Conservation (phyloP, 176 grass and related monocot species). For the Oryza officinalis region DNA sequence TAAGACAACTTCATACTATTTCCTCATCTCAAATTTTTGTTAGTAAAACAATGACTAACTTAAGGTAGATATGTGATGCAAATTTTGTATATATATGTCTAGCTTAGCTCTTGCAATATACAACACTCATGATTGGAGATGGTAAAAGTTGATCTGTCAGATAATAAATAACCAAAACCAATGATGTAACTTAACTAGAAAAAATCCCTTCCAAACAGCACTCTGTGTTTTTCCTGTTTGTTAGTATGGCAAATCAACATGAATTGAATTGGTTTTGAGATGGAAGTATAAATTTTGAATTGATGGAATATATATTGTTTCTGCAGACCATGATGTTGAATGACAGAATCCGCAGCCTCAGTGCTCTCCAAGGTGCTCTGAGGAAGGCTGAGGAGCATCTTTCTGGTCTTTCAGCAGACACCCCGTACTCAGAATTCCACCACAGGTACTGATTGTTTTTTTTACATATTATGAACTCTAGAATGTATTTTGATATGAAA, state of each 20-base stretch:
- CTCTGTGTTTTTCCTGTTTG: background rate
- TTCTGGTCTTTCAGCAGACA: constrained; percentile 59
- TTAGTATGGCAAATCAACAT: background rate
- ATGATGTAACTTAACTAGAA: background rate
- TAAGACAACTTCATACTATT: constrained; percentile 31
- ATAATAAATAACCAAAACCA: background rate
- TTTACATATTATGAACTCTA: background rate
- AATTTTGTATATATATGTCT: background rate
- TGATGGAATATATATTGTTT: constrained; percentile 5
- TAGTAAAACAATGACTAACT: background rate
- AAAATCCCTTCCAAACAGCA: background rate
- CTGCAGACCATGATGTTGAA: constrained; percentile 97
- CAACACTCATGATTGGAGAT: background rate
- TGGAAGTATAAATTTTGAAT: background rate
- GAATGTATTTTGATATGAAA: background rate
- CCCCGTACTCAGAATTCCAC: constrained; percentile 82
- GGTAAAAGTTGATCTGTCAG: background rate
- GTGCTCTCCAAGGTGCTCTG: constrained; percentile 75
- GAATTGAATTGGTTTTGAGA: background rate
- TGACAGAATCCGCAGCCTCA: constrained; percentile 91
- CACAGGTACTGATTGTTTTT: constrained; percentile 60
- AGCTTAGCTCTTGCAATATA: background rate
- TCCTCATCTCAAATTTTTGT: background rate
- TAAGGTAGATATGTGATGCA: background rate
- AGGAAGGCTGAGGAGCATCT: constrained; percentile 97